phyloP scores from a whole-genome alignment of 495 filamentous ascomycete species.

The Penicillium coffeae region DNA sequence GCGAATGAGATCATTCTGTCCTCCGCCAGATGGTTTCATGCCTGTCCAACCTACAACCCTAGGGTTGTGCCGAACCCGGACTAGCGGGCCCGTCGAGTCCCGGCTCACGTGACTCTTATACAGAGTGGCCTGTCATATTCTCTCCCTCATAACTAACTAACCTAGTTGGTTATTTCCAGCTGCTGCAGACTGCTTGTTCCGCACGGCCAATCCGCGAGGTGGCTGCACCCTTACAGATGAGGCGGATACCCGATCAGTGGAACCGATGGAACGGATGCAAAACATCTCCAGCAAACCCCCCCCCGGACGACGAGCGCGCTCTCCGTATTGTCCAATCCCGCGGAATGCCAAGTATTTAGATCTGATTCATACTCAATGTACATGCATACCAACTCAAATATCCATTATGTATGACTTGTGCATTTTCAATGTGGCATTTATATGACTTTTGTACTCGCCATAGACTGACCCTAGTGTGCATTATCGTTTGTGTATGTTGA shows the following conservation, averaged over 20 bases:
- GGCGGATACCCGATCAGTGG: constrained; percentile 9
- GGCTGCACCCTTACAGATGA: constrained; percentile 18
- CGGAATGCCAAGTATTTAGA: background rate
- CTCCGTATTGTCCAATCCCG: background rate
- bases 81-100: constrained; percentile 6
- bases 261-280: background rate
- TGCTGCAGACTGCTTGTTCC: no score
- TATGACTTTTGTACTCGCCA: no score
- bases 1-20: constrained; percentile 5
- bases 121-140: no score
- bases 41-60: constrained; percentile 6
- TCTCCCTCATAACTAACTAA: no score
- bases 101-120: constrained; percentile 11
- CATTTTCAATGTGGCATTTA: no score
- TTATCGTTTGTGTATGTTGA: no score
- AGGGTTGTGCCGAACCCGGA: constrained; percentile 9
- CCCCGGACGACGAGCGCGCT: background rate
- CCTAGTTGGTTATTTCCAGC: no score
- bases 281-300: background rate
- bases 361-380: background rate
- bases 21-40: constrained; percentile 3
- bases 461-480: no score
- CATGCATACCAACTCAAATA: background rate
- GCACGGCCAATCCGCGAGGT: constrained; percentile 4
- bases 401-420: no score